Percentiles rank a stretch among this genome's conserved stretches.
Evolutionary conservation across 139 green algal species (phyloP).

Genomic region (Chlamydomonas sp.): DNA sequence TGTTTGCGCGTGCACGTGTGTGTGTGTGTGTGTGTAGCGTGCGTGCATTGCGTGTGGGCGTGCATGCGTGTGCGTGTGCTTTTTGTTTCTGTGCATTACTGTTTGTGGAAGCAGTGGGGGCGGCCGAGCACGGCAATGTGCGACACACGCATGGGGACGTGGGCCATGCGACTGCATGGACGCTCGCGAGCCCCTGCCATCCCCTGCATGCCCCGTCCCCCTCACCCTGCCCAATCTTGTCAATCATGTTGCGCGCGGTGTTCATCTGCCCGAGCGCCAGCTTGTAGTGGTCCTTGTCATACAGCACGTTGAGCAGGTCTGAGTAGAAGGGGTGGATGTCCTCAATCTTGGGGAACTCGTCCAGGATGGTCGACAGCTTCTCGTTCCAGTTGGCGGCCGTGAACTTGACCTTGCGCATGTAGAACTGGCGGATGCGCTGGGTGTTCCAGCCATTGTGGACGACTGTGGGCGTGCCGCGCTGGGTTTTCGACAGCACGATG

Average conservation of each 20-base stretch:
- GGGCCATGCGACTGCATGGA: no score
- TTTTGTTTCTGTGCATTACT: no score
- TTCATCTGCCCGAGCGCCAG: constrained; percentile 95
- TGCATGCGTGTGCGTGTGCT: no score
- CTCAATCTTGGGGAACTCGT: constrained; percentile 97
- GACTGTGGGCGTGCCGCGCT: constrained; percentile 96
- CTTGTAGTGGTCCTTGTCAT: constrained; percentile 99
- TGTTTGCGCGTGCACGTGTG: no score
- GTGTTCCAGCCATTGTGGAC: constrained; percentile 94
- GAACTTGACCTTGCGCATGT: constrained; percentile 98
- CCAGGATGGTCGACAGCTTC: constrained; percentile 82
- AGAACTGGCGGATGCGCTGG: constrained; percentile 95
- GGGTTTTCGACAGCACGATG: constrained; percentile 92
- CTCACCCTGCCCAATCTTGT: constrained; percentile 81
- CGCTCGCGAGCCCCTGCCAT: no score
- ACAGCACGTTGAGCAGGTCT: constrained; percentile 98
- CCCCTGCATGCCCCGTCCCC: neutral
- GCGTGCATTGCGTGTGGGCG: no score
- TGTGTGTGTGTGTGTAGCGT: no score
- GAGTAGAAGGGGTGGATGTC: constrained; percentile 98
- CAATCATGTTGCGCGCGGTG: constrained; percentile 86
- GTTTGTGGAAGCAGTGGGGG: no score
- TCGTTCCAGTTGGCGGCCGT: constrained; percentile 93
- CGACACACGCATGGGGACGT: no score
- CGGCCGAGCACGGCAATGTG: no score